Evolutionary conservation across 2,329 filamentous ascomycete genomes (phyloP).

Genomic region (Colletotrichum sp.): DNA sequence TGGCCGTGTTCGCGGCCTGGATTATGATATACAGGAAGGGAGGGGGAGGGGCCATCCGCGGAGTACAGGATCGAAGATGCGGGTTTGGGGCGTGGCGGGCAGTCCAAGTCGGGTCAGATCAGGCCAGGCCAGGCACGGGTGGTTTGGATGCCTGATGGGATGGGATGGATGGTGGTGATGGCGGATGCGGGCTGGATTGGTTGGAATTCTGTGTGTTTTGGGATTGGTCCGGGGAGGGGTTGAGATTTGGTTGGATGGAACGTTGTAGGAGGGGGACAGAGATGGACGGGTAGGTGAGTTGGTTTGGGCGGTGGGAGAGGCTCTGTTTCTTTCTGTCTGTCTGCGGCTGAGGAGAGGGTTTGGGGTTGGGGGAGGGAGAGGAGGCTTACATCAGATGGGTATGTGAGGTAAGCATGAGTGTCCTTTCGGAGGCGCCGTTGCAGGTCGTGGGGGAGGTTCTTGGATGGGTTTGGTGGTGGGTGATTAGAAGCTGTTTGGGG

Average conservation of each 20-base stretch:
- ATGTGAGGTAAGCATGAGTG: neutral
- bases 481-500: too few species aligned
- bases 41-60: neutral
- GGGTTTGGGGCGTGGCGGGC: neutral
- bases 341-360: neutral
- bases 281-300: neutral
- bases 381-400: neutral
- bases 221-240: neutral
- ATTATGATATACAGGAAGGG: neutral
- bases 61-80: constrained; percentile 14
- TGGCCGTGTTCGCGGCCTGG: neutral
- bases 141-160: neutral
- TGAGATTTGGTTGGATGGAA: neutral
- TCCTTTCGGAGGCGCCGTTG: neutral
- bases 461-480: too few species aligned
- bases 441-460: too few species aligned
- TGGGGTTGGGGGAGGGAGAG: neutral
- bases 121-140: neutral
- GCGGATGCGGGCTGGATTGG: neutral
- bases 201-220: neutral
- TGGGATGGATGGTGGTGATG: neutral
- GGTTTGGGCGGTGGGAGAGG: neutral
- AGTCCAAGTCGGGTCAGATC: neutral
- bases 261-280: neutral
- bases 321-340: neutral